Conservation (phyloP, 768 basidiomycete genomes). For the Russula vinacea region DNA sequence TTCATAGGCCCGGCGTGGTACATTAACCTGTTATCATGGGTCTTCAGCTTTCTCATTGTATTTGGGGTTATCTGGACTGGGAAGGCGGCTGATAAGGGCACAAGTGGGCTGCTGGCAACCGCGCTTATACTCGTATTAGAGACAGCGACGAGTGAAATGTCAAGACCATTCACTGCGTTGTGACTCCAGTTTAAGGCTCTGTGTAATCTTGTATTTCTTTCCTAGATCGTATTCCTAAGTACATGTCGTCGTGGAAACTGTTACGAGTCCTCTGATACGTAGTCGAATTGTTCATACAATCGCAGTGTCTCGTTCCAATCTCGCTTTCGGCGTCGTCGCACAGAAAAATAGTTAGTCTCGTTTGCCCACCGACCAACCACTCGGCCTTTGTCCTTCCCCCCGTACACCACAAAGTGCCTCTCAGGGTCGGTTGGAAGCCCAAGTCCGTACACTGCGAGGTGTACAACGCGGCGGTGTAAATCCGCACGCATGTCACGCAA, state of each 20-base stretch:
- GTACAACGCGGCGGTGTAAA: conserved; percentile 64
- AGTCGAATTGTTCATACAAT: conserved; percentile 79
- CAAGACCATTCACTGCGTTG: neutral
- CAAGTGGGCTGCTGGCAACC: conserved; percentile 74
- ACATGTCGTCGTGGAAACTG: conserved; percentile 8
- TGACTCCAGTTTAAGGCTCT: neutral
- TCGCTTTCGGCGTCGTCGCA: conserved; percentile 72
- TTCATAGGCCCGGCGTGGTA: conserved; percentile 57
- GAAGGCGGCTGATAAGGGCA: conserved; percentile 58
- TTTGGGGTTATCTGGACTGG: conserved; percentile 60
- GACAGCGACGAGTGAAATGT: conserved; percentile 24
- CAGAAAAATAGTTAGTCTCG: conserved; percentile 71
- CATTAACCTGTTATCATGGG: conserved; percentile 60
- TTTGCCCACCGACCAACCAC: conserved; percentile 68
- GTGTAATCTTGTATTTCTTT: neutral
- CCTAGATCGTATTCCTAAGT: conserved; percentile 15
- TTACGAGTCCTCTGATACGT: conserved; percentile 55
- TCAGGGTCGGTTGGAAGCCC: conserved; percentile 71
- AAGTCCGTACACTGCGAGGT: conserved; percentile 54
- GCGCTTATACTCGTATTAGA: conserved; percentile 50
- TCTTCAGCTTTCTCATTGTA: conserved; percentile 50
- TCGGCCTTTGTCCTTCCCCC: conserved; percentile 69
- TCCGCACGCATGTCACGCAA: conserved; percentile 54
- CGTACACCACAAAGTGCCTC: conserved; percentile 53
- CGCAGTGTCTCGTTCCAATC: conserved; percentile 89